These are phyloP conservation scores for Sindora glabra DNA, from an alignment of 306 rosid species.

Conservation along the genomic window DNA sequence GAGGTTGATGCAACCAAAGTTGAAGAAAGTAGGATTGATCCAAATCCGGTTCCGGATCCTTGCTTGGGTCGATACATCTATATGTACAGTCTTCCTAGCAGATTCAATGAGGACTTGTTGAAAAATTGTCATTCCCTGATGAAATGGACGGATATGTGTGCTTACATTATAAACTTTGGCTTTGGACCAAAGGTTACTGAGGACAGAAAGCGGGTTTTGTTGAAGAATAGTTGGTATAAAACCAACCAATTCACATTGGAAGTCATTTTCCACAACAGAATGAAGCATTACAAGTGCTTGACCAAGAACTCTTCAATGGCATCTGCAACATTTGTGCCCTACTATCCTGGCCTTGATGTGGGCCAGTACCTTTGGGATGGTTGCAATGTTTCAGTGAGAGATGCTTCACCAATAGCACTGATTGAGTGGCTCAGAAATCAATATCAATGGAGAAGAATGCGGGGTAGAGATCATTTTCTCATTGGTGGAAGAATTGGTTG, in stretches of 20 bases:
- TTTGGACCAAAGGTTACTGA: conserved; percentile 26
- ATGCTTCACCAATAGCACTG: conserved; percentile 30
- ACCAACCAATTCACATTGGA: conserved; percentile 60
- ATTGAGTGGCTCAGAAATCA: conserved; percentile 28
- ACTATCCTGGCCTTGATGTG: conserved; percentile 50
- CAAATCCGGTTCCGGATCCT: conserved; percentile 10
- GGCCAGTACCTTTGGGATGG: conserved; percentile 38
- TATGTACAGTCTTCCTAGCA: conserved; percentile 35
- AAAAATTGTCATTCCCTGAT: conserved; percentile 28
- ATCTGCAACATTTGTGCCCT: conserved; percentile 52
- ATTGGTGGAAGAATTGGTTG: conserved; percentile 45
- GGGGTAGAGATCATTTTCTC: conserved; percentile 57
- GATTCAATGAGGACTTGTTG: conserved; percentile 40
- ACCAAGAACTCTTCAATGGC: conserved; percentile 51
- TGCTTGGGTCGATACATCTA: conserved; percentile 39
- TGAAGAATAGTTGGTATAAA: conserved; percentile 30
- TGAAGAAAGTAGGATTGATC: background rate
- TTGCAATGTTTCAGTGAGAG: conserved; percentile 29
- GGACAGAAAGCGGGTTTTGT: background rate
- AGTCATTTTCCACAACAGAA: conserved; percentile 46
- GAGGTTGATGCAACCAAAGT: background rate
- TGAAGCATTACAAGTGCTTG: conserved; percentile 51
- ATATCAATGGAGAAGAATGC: conserved; percentile 44
- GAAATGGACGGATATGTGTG: conserved; percentile 43
- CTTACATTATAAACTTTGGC: conserved; percentile 33